These are phyloP conservation scores for Podospora bellae-mahoneyi DNA, from an alignment of 495 filamentous ascomycete genomes.

Conservation along the genomic window DNA sequence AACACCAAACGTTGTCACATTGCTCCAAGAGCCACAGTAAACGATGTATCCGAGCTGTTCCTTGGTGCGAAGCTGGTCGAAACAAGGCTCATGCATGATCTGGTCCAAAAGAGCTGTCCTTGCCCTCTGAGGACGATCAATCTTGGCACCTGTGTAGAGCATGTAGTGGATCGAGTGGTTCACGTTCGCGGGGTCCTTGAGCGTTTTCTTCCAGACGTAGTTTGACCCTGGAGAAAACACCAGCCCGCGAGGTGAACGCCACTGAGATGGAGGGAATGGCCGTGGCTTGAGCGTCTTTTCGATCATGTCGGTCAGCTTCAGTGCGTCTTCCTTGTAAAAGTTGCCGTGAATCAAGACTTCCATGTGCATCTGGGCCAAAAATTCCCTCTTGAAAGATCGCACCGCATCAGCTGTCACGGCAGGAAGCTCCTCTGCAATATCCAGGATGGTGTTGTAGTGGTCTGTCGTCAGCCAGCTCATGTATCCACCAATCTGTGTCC, in stretches of 20 bases:
- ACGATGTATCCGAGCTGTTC: conserved; percentile 98
- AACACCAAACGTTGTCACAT: conserved; percentile 72
- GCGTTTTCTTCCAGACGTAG: conserved; percentile 71
- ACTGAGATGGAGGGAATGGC: conserved; percentile 70
- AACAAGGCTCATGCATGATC: conserved; percentile 86
- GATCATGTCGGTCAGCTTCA: conserved; percentile 78
- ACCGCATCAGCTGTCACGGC: conserved; percentile 71
- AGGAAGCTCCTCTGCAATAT: conserved; percentile 73
- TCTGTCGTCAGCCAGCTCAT: conserved; percentile 75
- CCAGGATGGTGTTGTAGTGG: conserved; percentile 74
- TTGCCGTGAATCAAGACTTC: conserved; percentile 91
- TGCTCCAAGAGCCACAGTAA: conserved; percentile 70
- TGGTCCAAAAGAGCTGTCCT: conserved; percentile 84
- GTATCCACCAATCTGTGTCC: conserved; percentile 84
- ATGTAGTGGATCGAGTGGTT: conserved; percentile 96
- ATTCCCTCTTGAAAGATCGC: conserved; percentile 69
- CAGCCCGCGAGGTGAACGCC: conserved; percentile 72
- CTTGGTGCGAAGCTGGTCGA: conserved; percentile 91
- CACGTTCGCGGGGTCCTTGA: conserved; percentile 88
- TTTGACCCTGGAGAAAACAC: conserved; percentile 76
- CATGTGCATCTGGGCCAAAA: conserved; percentile 80
- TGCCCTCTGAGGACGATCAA: conserved; percentile 63
- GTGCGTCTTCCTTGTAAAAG: conserved; percentile 90
- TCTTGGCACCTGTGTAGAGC: conserved; percentile 72
- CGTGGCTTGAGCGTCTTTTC: conserved; percentile 77